These are phyloP conservation scores for Cyanodermella asteris DNA, from an alignment of 2,329 filamentous ascomycete genomes.

Conservation along the genomic window DNA sequence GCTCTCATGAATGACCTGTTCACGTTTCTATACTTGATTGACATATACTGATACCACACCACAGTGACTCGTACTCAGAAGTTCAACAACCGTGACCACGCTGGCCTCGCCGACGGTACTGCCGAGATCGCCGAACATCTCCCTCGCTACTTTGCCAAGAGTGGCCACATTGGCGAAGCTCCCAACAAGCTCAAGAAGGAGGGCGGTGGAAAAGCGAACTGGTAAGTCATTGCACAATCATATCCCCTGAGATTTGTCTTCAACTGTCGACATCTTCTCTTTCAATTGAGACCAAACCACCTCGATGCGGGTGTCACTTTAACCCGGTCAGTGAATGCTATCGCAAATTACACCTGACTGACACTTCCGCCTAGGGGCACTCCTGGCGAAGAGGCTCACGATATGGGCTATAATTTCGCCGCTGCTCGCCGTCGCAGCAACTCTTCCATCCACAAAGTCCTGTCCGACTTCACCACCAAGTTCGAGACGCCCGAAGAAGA, in stretches of 20 bases:
- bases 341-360: constrained; percentile 1
- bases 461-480: constrained; percentile 81
- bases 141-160: constrained; percentile 84
- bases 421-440: constrained; percentile 86
- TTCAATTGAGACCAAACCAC: constrained; percentile 1
- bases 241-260: constrained; percentile 1
- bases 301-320: background rate
- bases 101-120: constrained; percentile 52
- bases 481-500: constrained; percentile 80
- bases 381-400: constrained; percentile 61
- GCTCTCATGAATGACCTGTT: no score
- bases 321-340: constrained; percentile 8
- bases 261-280: constrained; percentile 2
- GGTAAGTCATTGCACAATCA: constrained; percentile 35
- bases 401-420: constrained; percentile 62
- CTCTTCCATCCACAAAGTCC: constrained; percentile 50
- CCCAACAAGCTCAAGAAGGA: constrained; percentile 96
- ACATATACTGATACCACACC: no score
- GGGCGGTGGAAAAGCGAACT: constrained; percentile 79
- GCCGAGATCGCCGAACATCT: constrained; percentile 48
- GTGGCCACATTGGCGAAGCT: constrained; percentile 57
- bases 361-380: constrained; percentile 41
- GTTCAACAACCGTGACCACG: constrained; percentile 80
- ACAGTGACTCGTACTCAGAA: constrained; percentile 98
- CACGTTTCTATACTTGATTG: no score